Percentiles rank a stretch among this genome's conserved stretches.
These are phyloP conservation scores for Pouteria campechiana DNA, from an alignment of 179 eudicot species.

Conservation along the genomic window DNA sequence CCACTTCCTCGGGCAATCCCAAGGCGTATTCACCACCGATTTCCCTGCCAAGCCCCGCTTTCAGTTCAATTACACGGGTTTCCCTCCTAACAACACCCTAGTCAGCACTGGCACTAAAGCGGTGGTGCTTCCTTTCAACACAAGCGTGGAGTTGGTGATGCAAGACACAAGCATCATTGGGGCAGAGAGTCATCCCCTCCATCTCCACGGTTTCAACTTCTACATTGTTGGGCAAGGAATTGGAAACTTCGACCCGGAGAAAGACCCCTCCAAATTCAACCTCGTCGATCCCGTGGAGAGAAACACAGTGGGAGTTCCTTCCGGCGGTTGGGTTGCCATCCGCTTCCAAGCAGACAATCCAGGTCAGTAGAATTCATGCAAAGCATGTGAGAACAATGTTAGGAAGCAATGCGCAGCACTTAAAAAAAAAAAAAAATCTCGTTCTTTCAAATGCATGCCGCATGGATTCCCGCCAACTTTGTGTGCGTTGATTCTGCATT, in stretches of 20 bases:
- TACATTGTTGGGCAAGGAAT: slow-evolving; percentile 28
- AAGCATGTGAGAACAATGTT: no score
- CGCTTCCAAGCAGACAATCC: slow-evolving; percentile 36
- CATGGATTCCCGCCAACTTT: no score
- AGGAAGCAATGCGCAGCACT: no score
- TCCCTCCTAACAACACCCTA: slow-evolving; percentile 16
- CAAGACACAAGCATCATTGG: slow-evolving; percentile 28
- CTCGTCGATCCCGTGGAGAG: slow-evolving; percentile 27
- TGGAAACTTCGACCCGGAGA: slow-evolving; percentile 25
- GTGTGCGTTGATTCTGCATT: no score
- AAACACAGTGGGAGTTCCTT: slow-evolving; percentile 29
- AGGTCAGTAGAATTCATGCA: no score
- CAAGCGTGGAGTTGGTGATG: slow-evolving; percentile 23
- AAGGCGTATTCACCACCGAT: slow-evolving; percentile 19
- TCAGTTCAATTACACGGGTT: slow-evolving; percentile 24
- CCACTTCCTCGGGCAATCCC: slow-evolving; percentile 13
- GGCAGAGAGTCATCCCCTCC: slow-evolving; percentile 28
- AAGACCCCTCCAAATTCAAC: slow-evolving; percentile 22
- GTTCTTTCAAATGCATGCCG: no score
- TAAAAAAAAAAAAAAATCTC: no score
- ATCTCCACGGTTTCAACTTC: slow-evolving; percentile 29
- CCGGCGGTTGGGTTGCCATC: slow-evolving; percentile 40
- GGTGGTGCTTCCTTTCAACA: slow-evolving; percentile 13
- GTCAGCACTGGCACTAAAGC: slow-evolving; percentile 15
- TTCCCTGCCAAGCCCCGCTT: slow-evolving; percentile 15